Conservation (phyloP, 352 stramenopile species). For the Pythium brachiatum region DNA sequence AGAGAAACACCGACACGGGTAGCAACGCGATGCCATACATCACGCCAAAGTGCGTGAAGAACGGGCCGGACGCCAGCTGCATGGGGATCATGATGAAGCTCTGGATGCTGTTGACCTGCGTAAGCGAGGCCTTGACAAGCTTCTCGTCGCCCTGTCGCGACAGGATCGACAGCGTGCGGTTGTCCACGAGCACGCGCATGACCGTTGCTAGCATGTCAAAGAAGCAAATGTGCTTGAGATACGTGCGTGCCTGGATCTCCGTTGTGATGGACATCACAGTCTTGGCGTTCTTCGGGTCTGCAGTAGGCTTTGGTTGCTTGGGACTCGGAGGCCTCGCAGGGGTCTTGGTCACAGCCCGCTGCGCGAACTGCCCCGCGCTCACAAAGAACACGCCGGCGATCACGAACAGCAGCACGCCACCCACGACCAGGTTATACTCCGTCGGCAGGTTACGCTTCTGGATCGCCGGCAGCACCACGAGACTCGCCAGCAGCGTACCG, state of each 20-base stretch:
- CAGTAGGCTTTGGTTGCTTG: conserved; percentile 3
- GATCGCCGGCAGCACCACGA: conserved; percentile 59
- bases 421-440: conserved; percentile 71
- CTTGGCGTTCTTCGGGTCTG: neutral
- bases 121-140: conserved; percentile 67
- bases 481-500: conserved; percentile 72
- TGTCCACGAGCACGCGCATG: conserved; percentile 79
- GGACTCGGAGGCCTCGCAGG: conserved; percentile 2
- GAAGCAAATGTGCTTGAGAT: conserved; percentile 86
- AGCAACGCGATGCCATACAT: conserved; percentile 83
- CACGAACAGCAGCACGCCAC: conserved; percentile 48
- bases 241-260: conserved; percentile 71
- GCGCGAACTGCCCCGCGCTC: conserved; percentile 42
- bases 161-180: conserved; percentile 74
- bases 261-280: conserved; percentile 33
- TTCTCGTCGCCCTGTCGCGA: conserved; percentile 61
- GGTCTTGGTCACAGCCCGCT: neutral
- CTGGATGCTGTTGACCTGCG: conserved; percentile 77
- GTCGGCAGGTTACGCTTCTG: conserved; percentile 53
- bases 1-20: conserved; percentile 68
- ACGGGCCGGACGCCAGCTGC: conserved; percentile 69
- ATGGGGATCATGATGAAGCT: conserved; percentile 88
- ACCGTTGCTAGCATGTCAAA: conserved; percentile 83
- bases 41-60: conserved; percentile 84
- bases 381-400: conserved; percentile 58